Conservation (phyloP, 257 asterid species). For the Solanum peruvianum region DNA sequence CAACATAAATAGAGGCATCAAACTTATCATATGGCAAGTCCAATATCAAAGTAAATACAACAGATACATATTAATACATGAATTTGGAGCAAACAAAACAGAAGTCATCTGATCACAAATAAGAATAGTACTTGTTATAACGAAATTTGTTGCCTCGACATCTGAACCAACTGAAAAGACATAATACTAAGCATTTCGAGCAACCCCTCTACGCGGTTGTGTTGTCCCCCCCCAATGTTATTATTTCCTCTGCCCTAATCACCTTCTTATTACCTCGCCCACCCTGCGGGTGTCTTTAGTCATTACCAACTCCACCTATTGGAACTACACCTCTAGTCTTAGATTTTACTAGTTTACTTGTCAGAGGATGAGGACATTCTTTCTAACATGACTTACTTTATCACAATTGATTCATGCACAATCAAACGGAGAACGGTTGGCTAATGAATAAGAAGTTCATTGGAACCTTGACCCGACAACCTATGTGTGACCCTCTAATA, state of each 20-base stretch:
- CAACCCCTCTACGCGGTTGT: not conserved
- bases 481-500: not conserved
- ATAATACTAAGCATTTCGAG: not conserved
- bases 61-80: too few relatives aligned
- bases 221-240: not conserved
- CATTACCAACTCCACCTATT: not conserved
- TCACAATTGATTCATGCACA: not conserved
- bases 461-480: not conserved
- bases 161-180: not conserved
- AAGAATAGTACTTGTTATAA: too few relatives aligned
- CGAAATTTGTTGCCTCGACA: not conserved
- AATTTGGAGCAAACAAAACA: too few relatives aligned
- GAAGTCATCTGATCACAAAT: not conserved
- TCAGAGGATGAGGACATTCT: not conserved
- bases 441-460: too few relatives aligned
- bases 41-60: too few relatives aligned
- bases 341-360: not conserved
- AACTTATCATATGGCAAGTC: not conserved
- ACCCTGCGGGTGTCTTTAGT: not conserved
- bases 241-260: not conserved
- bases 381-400: not conserved
- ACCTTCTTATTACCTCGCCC: not conserved
- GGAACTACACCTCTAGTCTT: not conserved
- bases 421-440: not conserved
- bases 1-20: not conserved